These are phyloP conservation scores for Metarhizium brunneum DNA, from an alignment of 2,329 filamentous ascomycete species.

Conservation along the genomic window DNA sequence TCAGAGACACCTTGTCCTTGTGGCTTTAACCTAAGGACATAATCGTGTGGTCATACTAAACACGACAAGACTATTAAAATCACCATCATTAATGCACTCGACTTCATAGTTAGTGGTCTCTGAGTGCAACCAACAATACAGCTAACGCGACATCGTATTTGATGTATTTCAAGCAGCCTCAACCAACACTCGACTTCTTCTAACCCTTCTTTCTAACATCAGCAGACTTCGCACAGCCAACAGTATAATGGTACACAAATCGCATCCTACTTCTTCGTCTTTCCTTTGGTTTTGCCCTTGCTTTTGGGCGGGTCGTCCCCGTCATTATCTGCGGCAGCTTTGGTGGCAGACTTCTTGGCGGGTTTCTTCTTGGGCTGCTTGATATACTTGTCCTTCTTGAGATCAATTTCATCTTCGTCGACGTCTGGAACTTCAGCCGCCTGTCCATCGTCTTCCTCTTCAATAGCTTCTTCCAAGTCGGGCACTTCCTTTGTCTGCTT, in stretches of 20 bases:
- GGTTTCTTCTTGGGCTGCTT: conserved; percentile 71
- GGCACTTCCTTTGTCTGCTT: conserved; percentile 67
- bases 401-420: conserved; percentile 67
- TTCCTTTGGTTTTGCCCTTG: conserved; percentile 37
- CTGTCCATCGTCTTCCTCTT: conserved; percentile 77
- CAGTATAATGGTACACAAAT: not conserved
- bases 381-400: conserved; percentile 94
- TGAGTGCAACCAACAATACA: not conserved
- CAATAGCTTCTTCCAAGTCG: conserved; percentile 91
- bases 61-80: no score
- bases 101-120: no score
- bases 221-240: not conserved
- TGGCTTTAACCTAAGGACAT: no score
- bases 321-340: conserved; percentile 40
- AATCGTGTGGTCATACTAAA: no score
- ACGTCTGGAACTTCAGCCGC: conserved; percentile 46
- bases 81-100: no score
- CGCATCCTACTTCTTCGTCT: conserved; percentile 32
- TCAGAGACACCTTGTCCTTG: not conserved
- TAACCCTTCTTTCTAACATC: not conserved
- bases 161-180: not conserved
- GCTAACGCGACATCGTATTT: not conserved
- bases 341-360: conserved; percentile 33
- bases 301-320: conserved; percentile 45
- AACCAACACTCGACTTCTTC: not conserved